Evolutionary conservation across 2,329 filamentous ascomycete species (phyloP).

Genomic region (Arthroderma uncinatum): DNA sequence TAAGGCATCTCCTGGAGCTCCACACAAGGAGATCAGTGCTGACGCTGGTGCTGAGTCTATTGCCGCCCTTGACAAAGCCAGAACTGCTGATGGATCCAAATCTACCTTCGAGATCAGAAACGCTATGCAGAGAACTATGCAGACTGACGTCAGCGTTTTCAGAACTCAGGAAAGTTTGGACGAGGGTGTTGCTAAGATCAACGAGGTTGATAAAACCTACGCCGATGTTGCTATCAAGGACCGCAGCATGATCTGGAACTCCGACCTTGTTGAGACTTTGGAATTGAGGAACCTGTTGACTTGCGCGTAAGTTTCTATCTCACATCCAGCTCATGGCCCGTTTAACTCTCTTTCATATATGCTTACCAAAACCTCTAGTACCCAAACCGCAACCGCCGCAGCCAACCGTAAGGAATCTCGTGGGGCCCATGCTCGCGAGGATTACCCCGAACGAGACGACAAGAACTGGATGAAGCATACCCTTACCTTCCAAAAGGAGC

Average conservation of each 20-base stretch:
- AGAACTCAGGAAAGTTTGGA: conserved; percentile 86
- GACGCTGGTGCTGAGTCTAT: conserved; percentile 87
- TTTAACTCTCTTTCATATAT: not conserved
- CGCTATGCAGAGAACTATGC: conserved; percentile 97
- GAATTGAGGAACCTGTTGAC: conserved; percentile 92
- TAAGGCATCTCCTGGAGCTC: conserved; percentile 73
- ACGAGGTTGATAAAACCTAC: conserved; percentile 69
- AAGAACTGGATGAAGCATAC: conserved; percentile 99
- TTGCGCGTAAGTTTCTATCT: conserved; percentile 62
- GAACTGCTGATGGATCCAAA: conserved; percentile 74
- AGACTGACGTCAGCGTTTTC: conserved; percentile 94
- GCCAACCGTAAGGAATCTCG: conserved; percentile 94
- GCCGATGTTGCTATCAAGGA: conserved; percentile 87
- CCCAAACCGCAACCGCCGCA: conserved; percentile 83
- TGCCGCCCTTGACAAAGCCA: conserved; percentile 70
- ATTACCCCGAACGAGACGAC: conserved; percentile 91
- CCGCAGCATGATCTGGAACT: conserved; percentile 99
- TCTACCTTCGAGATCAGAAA: conserved; percentile 78
- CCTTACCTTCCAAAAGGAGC: conserved; percentile 85
- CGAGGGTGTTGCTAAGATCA: conserved; percentile 82
- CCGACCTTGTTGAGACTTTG: conserved; percentile 88
- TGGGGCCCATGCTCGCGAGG: conserved; percentile 93
- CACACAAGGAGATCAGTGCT: conserved; percentile 65
- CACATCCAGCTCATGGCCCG: not conserved
- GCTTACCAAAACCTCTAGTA: conserved; percentile 37